Base-by-base conservation (phyloP, 345 rosid genomes). In the Camelina sativa region DNA sequence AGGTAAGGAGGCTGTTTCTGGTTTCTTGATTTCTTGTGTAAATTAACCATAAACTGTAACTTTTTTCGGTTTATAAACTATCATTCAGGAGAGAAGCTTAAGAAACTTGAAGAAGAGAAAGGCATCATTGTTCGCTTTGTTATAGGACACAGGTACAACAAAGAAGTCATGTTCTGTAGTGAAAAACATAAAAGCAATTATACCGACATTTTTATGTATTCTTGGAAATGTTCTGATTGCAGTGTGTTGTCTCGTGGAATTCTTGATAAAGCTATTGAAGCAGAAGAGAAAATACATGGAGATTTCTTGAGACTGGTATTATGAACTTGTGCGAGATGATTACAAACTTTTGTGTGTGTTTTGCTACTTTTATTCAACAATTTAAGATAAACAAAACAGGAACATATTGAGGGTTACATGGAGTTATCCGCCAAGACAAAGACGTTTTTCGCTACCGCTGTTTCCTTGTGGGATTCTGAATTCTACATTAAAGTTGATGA, bases 401-500 rank as follows among this genome's bases (percentile, higher is more conserved):
- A 89, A 35, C 97, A 94, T 64, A 71, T 79, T 6, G 98, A 95
- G 86, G 93, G 92, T 46, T 90, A 92, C 86, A 69, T 86, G 74
- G 86, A 84, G 77, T 79, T 95, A 72, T 91, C 99, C 0, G 92
- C 91, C 70, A 95, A 92, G 90, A 88, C 99, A 7, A 92, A 92
- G 75, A 80, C 80, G 4, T 95, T 82, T 74, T 92, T 95, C 69
- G 71, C 85, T n/a, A 84, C 96, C 2, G 97, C 91, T 53, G 85
- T 90, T 79, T 82, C 88, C 40, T 71, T 86, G 78, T 90, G 98
- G 98, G 94, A 92, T 66, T 91, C 99, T 0, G 91, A 92, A 38
- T 95, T 92, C 79, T 92, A 89, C 75, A 75, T 92, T 82, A 89
- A 95, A 86, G 98, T 92, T n/a, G 99, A 95, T 20, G 99, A 95